Evolutionary conservation across 2,329 filamentous ascomycete species (phyloP).

Genomic region (Gnomoniopsis sp.): DNA sequence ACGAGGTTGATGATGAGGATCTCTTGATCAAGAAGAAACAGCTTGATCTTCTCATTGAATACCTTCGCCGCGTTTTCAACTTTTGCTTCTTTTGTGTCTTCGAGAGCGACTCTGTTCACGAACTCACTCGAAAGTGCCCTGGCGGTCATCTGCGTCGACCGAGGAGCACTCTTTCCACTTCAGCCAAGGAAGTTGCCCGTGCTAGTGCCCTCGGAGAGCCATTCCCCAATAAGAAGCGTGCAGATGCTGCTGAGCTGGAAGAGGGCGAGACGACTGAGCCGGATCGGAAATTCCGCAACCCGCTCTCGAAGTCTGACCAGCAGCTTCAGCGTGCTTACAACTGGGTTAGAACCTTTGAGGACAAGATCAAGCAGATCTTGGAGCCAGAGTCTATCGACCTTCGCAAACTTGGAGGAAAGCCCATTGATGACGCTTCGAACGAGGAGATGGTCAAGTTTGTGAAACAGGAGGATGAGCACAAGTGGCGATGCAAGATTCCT

Average conservation of each 20-base stretch:
- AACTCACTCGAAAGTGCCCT: slow-evolving; percentile 91
- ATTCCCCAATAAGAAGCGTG: slow-evolving; percentile 80
- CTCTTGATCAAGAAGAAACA: slow-evolving; percentile 93
- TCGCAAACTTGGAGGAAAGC: slow-evolving; percentile 85
- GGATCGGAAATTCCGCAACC: slow-evolving; percentile 70
- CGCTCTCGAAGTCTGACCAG: slow-evolving; percentile 76
- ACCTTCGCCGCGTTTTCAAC: slow-evolving; percentile 92
- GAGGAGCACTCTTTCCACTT: slow-evolving; percentile 75
- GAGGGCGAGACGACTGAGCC: slow-evolving; percentile 60
- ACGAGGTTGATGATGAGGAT: slow-evolving; percentile 88
- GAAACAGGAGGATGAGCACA: slow-evolving; percentile 96
- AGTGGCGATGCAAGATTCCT: slow-evolving; percentile 93
- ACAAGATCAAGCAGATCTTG: slow-evolving; percentile 89
- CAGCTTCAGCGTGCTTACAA: slow-evolving; percentile 94
- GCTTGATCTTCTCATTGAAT: slow-evolving; percentile 92
- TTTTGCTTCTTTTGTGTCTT: slow-evolving; percentile 99
- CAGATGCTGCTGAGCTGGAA: slow-evolving; percentile 59
- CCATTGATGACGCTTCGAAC: slow-evolving; percentile 78
- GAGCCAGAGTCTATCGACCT: slow-evolving; percentile 87
- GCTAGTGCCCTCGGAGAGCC: slow-evolving; percentile 80
- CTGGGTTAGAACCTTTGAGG: slow-evolving; percentile 98
- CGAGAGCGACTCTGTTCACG: slow-evolving; percentile 94
- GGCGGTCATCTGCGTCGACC: slow-evolving; percentile 95
- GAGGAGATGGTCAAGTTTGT: slow-evolving; percentile 85
- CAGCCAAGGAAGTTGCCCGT: slow-evolving; percentile 79